Evolutionary conservation across 148 eudicot genomes (phyloP).

Genomic region (Cornus controversa): DNA sequence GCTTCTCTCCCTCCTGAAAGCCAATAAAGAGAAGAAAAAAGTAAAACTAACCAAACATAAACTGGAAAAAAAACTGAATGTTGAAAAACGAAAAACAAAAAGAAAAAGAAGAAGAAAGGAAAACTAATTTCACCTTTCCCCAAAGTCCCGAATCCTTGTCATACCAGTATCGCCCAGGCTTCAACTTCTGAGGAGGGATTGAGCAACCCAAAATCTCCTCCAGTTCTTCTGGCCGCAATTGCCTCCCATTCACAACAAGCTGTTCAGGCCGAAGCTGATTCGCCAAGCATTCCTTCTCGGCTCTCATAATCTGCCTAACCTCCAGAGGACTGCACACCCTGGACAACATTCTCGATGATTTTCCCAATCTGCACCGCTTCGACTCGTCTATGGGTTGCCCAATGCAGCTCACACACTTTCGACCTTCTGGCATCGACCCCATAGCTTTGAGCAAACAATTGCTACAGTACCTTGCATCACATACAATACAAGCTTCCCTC

Average conservation of each 20-base stretch:
- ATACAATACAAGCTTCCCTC: constrained; percentile 32
- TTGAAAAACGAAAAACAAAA: no score
- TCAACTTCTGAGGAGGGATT: constrained; percentile 32
- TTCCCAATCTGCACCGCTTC: constrained; percentile 28
- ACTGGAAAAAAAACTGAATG: not conserved
- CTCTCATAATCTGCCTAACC: constrained; percentile 33
- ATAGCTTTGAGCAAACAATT: constrained; percentile 45
- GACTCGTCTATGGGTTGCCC: constrained; percentile 39
- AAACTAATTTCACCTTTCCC: constrained; percentile 41
- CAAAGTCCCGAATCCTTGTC: constrained; percentile 45
- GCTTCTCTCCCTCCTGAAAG: constrained; percentile 49
- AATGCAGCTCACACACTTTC: constrained; percentile 44
- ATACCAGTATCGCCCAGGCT: constrained; percentile 50
- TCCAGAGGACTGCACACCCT: constrained; percentile 31
- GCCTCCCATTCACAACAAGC: constrained; percentile 36
- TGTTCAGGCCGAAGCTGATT: constrained; percentile 39
- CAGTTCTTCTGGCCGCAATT: constrained; percentile 29
- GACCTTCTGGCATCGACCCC: constrained; percentile 50
- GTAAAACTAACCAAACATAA: not conserved
- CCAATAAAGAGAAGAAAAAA: not conserved
- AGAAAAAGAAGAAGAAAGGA: no score
- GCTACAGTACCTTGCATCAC: constrained; percentile 34
- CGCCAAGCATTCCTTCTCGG: constrained; percentile 36
- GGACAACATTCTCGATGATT: constrained; percentile 27
- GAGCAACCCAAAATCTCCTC: constrained; percentile 29